Evolutionary conservation across 2,329 filamentous ascomycete species (phyloP).

Genomic region (Endocalyx cinctus): DNA sequence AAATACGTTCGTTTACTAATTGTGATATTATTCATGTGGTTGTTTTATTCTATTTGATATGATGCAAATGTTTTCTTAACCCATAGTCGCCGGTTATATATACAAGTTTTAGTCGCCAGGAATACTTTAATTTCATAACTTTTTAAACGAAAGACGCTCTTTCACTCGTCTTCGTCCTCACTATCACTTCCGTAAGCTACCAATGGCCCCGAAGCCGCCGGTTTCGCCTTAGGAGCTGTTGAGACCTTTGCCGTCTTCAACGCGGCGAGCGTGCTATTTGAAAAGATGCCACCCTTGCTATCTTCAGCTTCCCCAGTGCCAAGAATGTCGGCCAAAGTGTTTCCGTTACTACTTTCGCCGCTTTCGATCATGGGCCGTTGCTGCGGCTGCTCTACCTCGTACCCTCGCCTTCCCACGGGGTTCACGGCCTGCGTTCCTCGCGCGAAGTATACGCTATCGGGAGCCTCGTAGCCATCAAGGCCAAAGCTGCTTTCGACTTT

Average conservation of each 20-base stretch:
- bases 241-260: constrained; percentile 57
- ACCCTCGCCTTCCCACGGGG: constrained; percentile 51
- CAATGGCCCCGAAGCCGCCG: constrained; percentile 61
- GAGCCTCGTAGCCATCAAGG: constrained; percentile 85
- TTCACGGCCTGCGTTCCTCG: constrained; percentile 67
- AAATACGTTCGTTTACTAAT: no score
- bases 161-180: constrained; percentile 54
- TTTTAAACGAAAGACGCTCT: constrained; percentile 13
- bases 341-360: constrained; percentile 43
- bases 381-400: constrained; percentile 61
- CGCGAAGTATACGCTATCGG: constrained; percentile 90
- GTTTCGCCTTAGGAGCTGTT: constrained; percentile 50
- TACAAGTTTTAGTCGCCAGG: no score
- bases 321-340: no score
- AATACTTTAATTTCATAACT: no score
- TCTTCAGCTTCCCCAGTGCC: constrained; percentile 33
- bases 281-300: constrained; percentile 64
- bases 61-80: background rate
- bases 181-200: constrained; percentile 90
- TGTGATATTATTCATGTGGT: no score
- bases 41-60: background rate
- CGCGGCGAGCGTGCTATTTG: constrained; percentile 74
- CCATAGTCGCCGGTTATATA: background rate
- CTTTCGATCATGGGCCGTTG: constrained; percentile 54
- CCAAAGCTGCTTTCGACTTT: constrained; percentile 89